Evolutionary conservation across 2,329 filamentous ascomycete species (phyloP).

Genomic region (Aspergillus ustus): DNA sequence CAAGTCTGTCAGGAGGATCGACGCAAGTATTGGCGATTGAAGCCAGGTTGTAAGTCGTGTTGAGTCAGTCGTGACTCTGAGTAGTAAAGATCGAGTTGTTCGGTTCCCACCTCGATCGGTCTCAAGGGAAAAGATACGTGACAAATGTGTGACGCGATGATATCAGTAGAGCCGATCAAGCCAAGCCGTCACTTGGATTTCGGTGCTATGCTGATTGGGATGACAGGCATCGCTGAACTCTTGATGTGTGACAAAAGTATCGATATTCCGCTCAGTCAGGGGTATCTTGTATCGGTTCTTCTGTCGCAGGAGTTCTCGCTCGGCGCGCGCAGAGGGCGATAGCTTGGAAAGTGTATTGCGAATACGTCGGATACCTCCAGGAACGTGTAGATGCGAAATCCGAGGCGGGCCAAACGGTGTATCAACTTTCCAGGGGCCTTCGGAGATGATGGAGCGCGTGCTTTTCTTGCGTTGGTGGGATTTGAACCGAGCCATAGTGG

Average conservation of each 20-base stretch:
- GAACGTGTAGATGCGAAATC: constrained; percentile 32
- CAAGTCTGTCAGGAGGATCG: constrained; percentile 21
- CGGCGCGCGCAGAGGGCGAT: constrained; percentile 38
- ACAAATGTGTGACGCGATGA: neutral
- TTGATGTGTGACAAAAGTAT: constrained; percentile 41
- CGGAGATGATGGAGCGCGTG: constrained; percentile 30
- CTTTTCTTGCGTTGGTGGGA: constrained; percentile 30
- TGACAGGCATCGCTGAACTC: constrained; percentile 58
- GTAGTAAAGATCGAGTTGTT: neutral
- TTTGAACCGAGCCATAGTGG: constrained; percentile 23
- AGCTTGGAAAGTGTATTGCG: constrained; percentile 41
- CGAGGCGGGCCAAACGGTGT: constrained; percentile 38
- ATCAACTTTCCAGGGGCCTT: constrained; percentile 37
- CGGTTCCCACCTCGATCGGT: neutral
- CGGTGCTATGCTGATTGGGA: constrained; percentile 59
- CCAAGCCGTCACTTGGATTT: constrained; percentile 76
- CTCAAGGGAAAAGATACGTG: neutral
- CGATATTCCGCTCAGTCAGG: constrained; percentile 42
- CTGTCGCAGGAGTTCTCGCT: constrained; percentile 41
- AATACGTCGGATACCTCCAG: constrained; percentile 39
- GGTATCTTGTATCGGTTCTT: constrained; percentile 42
- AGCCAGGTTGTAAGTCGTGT: constrained; percentile 15
- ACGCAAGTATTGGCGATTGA: constrained; percentile 22
- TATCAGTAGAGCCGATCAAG: constrained; percentile 70
- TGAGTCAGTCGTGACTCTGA: neutral